phyloP scores from a whole-genome alignment of 2,329 filamentous ascomycete genomes.

The Penicillium sp. region DNA sequence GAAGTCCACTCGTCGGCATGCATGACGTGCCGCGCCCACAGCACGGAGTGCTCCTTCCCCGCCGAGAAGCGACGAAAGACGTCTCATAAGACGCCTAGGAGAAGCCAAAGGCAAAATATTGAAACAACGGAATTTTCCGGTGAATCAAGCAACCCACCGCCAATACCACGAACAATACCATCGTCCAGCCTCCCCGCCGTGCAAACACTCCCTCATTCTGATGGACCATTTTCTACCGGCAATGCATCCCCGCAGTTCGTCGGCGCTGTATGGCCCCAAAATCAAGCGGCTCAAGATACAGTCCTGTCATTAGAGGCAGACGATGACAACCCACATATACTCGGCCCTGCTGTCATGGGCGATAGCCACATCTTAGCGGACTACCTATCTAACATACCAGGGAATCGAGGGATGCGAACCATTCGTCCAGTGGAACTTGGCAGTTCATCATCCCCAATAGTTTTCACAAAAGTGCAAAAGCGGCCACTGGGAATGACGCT shows the following conservation, averaged over 20 bases:
- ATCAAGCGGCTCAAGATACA: neutral
- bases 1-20: conserved; percentile 3
- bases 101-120: neutral
- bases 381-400: conserved; percentile 45
- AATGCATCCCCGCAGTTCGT: neutral
- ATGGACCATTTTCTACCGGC: neutral
- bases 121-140: neutral
- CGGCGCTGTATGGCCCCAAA: neutral
- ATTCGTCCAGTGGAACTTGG: conserved; percentile 17
- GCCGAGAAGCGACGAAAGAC: neutral
- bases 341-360: conserved; percentile 12
- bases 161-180: neutral
- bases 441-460: no score
- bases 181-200: neutral
- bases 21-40: conserved; percentile 17
- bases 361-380: conserved; percentile 56
- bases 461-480: no score
- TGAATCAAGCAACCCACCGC: neutral
- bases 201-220: neutral
- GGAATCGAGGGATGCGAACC: conserved; percentile 13
- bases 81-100: neutral
- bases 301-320: conserved; percentile 3
- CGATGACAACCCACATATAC: conserved; percentile 17
- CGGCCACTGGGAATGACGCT: no score
- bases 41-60: conserved; percentile 18